Evolutionary conservation across 495 filamentous ascomycete species (phyloP).

Genomic region (Pyrenula aspistea): DNA sequence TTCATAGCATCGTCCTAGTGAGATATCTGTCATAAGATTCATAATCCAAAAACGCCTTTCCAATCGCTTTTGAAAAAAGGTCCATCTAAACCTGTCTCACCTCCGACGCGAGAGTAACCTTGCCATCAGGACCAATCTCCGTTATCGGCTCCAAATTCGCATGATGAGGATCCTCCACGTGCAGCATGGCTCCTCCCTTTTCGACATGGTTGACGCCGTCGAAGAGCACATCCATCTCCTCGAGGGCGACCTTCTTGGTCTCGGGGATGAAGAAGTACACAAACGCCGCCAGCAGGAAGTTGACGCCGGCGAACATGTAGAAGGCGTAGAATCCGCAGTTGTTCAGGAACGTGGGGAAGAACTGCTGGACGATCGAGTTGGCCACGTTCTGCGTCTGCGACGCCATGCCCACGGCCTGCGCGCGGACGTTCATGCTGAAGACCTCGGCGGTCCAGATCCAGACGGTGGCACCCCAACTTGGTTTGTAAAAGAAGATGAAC

Average conservation of each 20-base stretch:
- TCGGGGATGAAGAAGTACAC: constrained; percentile 66
- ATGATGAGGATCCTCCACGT: neutral
- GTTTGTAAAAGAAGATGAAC: constrained; percentile 60
- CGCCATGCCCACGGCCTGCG: constrained; percentile 57
- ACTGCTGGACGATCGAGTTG: constrained; percentile 51
- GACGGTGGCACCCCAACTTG: constrained; percentile 53
- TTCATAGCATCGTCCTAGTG: no score
- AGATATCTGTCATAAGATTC: no score
- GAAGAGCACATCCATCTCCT: constrained; percentile 53
- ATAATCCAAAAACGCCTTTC: no score
- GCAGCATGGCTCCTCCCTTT: constrained; percentile 32
- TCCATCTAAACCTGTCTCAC: neutral
- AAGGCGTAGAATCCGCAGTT: constrained; percentile 42
- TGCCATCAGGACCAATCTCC: neutral
- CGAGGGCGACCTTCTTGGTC: constrained; percentile 55
- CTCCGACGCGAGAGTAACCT: neutral
- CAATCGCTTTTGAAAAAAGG: neutral
- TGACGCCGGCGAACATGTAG: constrained; percentile 40
- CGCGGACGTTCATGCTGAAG: constrained; percentile 55
- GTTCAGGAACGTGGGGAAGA: constrained; percentile 53
- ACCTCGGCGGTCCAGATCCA: constrained; percentile 60
- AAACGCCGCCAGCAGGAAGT: constrained; percentile 52
- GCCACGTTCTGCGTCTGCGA: constrained; percentile 56
- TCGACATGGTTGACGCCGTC: constrained; percentile 45
- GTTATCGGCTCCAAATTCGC: neutral